Conservation (phyloP, 208 protist genomes). For the Leptomonas seymouri region DNA sequence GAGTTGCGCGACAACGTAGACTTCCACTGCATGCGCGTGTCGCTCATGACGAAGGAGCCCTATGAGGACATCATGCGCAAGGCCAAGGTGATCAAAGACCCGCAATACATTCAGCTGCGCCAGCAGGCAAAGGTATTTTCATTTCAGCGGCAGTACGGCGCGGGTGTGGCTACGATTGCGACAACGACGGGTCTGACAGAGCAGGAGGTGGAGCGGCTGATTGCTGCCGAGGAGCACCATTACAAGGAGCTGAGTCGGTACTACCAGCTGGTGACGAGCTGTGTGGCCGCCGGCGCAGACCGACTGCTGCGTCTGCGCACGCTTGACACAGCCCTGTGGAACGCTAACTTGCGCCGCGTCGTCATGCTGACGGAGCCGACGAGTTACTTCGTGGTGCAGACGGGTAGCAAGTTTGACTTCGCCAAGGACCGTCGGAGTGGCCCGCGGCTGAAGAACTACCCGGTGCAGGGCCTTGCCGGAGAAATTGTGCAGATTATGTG, state of each 20-base stretch:
- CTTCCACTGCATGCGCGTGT: constrained; percentile 90
- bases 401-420: constrained; percentile 91
- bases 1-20: constrained; percentile 87
- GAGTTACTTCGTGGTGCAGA: constrained; percentile 87
- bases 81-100: constrained; percentile 81
- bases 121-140: constrained; percentile 93
- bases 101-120: constrained; percentile 86
- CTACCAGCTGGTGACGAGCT: constrained; percentile 82
- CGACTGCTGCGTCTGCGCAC: constrained; percentile 77
- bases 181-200: constrained; percentile 88
- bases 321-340: constrained; percentile 63
- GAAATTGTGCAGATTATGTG: constrained; percentile 94
- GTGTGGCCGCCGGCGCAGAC: constrained; percentile 77
- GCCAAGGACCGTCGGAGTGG: constrained; percentile 79
- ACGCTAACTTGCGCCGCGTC: constrained; percentile 65
- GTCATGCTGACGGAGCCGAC: constrained; percentile 81
- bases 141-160: constrained; percentile 93
- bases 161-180: constrained; percentile 77
- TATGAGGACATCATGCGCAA: constrained; percentile 90
- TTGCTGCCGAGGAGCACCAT: constrained; percentile 85
- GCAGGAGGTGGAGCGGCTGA: constrained; percentile 84
- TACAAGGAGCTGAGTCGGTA: constrained; percentile 83
- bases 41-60: constrained; percentile 90
- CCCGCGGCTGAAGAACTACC: constrained; percentile 92
- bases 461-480: constrained; percentile 86